Evolutionary conservation across 179 eudicot species (phyloP), one percentile per base, ranked within the genome.

Genomic region (Beta corolliflora): DNA sequence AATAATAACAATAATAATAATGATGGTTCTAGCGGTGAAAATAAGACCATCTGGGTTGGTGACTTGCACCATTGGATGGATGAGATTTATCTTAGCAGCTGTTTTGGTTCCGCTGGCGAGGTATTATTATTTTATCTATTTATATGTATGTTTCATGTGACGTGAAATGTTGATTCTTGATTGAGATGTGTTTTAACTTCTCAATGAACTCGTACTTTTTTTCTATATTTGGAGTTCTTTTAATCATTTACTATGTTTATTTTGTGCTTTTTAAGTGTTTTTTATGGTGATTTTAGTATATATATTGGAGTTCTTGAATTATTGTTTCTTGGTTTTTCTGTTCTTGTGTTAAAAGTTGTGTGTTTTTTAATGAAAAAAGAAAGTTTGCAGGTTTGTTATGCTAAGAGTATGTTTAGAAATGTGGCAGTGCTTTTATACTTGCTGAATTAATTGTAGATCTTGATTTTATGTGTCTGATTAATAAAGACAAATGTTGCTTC

Each of bases 51-150:
- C 60, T 96, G 99, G 99, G 92, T 96, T 8, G 99, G 99, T 6
- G 99, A 96, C 78, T 88, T 96, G 52, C 94, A 89, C n/a, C 88
- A 81, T 84, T 96, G 99, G 98, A 96, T 96, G 99, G 98, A 92
- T 70, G 99, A 96, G 91, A 85, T 92, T 82, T 96, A 92, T 71
- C 94, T 96, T 19, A 89, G 89, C 13, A 86, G 71, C 75, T 96
- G 98, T 85, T 96, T 96, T 71, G 89, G 89, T 85, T 82, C 95
- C 63, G 88, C 97, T 73, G 91, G 91, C 16, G 94, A 96, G 94
- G 99, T 93, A 41, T 36, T 31, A 59, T 79, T 61, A 73, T 7
- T 18, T 0, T 11, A 71, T 50, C 50, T 79, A n/a, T 59, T 41
- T 52, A 15, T 65, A 36, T 65, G 9, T 8, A 75, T 46, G 46